Evolutionary conservation across 352 stramenopile species (phyloP).

Genomic region (Phytophthora sp.): DNA sequence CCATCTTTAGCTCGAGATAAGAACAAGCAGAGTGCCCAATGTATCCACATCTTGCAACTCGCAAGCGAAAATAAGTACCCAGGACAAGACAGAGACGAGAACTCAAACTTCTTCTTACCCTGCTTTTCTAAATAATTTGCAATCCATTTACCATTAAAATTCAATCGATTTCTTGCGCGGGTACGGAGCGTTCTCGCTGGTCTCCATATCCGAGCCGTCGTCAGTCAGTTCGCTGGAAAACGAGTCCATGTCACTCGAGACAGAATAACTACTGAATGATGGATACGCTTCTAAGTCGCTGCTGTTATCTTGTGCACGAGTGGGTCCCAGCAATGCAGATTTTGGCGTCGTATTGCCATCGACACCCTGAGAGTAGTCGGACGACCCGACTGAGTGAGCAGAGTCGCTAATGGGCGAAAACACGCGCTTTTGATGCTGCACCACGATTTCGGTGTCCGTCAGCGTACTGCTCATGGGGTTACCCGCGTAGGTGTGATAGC

Average conservation of each 20-base stretch:
- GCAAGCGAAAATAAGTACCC: neutral
- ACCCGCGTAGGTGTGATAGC: conserved; percentile 52
- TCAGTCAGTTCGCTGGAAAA: conserved; percentile 49
- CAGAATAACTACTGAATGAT: conserved; percentile 32
- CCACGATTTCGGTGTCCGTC: conserved; percentile 50
- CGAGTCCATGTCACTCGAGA: conserved; percentile 44
- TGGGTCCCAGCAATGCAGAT: conserved; percentile 9
- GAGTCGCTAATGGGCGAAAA: conserved; percentile 50
- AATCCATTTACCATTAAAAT: conserved; percentile 39
- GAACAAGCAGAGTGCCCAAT: conserved; percentile 15
- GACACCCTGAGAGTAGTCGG: conserved; percentile 41
- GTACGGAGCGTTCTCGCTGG: conserved; percentile 20
- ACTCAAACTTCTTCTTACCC: neutral
- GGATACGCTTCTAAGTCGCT: conserved; percentile 18
- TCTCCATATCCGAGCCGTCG: conserved; percentile 34
- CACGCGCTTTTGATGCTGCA: conserved; percentile 32
- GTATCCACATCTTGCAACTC: conserved; percentile 16
- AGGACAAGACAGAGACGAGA: conserved; percentile 2
- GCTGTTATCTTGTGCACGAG: conserved; percentile 14
- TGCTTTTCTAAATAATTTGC: conserved; percentile 18
- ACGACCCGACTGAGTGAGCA: conserved; percentile 32
- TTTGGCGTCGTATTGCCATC: conserved; percentile 30
- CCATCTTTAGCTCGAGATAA: conserved; percentile 29
- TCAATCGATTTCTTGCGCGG: conserved; percentile 59
- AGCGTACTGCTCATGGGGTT: conserved; percentile 40